A percentile compares a stretch with the other conserved stretches of the same genome.
These are phyloP conservation scores for Hanseniaspora pseudoguilliermondii DNA, from an alignment of 805 yeast genomes.

Conservation along the genomic window DNA sequence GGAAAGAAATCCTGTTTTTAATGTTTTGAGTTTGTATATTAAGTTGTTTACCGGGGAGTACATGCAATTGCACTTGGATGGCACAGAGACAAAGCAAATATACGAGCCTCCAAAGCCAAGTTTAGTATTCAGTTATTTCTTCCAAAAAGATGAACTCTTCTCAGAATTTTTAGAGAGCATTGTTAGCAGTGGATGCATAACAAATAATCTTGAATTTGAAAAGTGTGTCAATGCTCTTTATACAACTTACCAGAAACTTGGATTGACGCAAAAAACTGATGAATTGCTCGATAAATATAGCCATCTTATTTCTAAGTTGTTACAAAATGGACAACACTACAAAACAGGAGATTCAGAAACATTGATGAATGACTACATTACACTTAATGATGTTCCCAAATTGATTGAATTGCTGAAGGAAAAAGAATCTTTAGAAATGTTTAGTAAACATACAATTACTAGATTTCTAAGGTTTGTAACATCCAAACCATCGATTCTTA, in stretches of 20 bases:
- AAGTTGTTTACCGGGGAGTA: slow-evolving; percentile 82
- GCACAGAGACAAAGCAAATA: slow-evolving; percentile 35
- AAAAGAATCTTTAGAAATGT: background rate
- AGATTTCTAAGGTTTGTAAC: background rate
- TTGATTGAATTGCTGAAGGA: background rate
- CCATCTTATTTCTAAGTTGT: slow-evolving; percentile 37
- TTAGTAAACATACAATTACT: slow-evolving; percentile 13
- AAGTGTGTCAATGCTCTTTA: slow-evolving; percentile 6
- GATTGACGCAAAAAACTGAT: slow-evolving; percentile 61
- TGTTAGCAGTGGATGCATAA: background rate
- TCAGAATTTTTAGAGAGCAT: slow-evolving; percentile 64
- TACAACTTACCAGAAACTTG: background rate
- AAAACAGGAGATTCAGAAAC: slow-evolving; percentile 24
- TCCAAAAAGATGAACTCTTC: slow-evolving; percentile 76
- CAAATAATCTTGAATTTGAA: background rate
- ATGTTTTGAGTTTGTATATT: slow-evolving; percentile 69
- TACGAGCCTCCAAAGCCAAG: slow-evolving; percentile 88
- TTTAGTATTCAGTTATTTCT: slow-evolving; percentile 72
- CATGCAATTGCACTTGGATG: slow-evolving; percentile 23
- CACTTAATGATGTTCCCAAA: slow-evolving; percentile 14
- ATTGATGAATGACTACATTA: slow-evolving; percentile 39
- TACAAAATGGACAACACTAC: slow-evolving; percentile 25
- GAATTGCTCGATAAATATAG: slow-evolving; percentile 34
- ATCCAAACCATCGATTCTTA: background rate
- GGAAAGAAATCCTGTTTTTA: slow-evolving; percentile 25